phyloP scores from a whole-genome alignment of 805 yeast species.

The Cephaloascus fragrans region DNA sequence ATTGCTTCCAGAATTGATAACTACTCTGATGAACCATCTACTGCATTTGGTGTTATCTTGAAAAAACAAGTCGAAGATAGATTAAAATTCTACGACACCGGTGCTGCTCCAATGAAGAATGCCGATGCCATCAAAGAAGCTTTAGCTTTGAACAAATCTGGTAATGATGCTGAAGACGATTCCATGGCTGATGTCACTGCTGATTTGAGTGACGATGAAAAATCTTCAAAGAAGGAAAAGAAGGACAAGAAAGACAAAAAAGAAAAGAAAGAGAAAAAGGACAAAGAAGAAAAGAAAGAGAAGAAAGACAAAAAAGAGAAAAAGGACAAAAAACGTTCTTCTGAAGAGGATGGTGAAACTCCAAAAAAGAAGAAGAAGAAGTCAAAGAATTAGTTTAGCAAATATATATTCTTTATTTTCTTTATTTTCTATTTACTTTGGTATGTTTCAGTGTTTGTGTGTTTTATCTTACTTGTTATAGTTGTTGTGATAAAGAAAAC shows the following conservation, averaged over 20 bases:
- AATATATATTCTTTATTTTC: no score
- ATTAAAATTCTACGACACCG: conserved; percentile 90
- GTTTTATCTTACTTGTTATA: not conserved
- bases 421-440: not conserved
- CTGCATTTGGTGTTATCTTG: conserved; percentile 81
- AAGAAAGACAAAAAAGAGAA: conserved; percentile 25
- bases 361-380: conserved; percentile 6
- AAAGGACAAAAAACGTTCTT: conserved; percentile 14
- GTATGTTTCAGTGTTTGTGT: not conserved
- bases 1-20: conserved; percentile 79
- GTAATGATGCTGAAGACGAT: conserved; percentile 22
- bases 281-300: conserved; percentile 27
- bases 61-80: conserved; percentile 98
- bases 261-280: conserved; percentile 18
- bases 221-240: not conserved
- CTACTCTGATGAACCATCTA: conserved; percentile 90
- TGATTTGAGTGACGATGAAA: conserved; percentile 12
- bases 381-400: conserved; percentile 3
- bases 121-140: conserved; percentile 92
- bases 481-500: not conserved
- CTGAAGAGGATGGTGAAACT: conserved; percentile 4
- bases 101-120: conserved; percentile 94
- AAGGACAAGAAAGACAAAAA: not conserved
- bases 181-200: conserved; percentile 19
- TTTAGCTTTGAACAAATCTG: conserved; percentile 48